Conservation (phyloP, 441 rosid genomes). For the Raphanus hybrid region DNA sequence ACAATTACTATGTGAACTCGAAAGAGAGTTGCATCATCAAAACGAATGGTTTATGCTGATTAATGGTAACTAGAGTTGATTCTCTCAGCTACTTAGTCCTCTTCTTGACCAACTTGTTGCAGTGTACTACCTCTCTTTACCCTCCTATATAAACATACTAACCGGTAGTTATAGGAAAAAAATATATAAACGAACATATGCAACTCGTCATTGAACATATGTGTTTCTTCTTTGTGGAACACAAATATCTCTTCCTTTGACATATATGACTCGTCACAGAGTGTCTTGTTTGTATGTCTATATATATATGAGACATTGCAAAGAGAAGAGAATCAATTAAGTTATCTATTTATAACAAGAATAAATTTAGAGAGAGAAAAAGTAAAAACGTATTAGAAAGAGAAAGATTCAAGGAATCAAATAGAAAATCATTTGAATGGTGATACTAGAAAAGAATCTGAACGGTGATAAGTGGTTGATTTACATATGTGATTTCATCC, state of each 20-base stretch:
- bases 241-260: no score
- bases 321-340: no score
- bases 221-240: no score
- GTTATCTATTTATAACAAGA: no score
- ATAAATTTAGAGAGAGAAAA: not conserved
- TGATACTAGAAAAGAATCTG: not conserved
- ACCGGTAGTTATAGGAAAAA: no score
- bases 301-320: no score
- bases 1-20: constrained; percentile 9
- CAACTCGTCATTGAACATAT: no score
- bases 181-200: no score
- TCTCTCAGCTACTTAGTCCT: not conserved
- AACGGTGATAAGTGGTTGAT: not conserved
- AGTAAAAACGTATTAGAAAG: not conserved
- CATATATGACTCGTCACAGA: no score
- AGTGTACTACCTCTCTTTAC: constrained; percentile 9
- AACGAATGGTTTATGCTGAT: constrained; percentile 17
- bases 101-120: constrained; percentile 30
- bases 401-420: not conserved
- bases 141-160: constrained; percentile 24
- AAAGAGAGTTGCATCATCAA: constrained; percentile 25
- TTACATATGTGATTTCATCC: no score
- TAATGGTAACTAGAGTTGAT: constrained; percentile 24
- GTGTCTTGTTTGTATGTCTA: no score
- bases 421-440: not conserved